Evolutionary conservation across 345 rosid genomes (phyloP).

Genomic region (Eucalyptus sp.): DNA sequence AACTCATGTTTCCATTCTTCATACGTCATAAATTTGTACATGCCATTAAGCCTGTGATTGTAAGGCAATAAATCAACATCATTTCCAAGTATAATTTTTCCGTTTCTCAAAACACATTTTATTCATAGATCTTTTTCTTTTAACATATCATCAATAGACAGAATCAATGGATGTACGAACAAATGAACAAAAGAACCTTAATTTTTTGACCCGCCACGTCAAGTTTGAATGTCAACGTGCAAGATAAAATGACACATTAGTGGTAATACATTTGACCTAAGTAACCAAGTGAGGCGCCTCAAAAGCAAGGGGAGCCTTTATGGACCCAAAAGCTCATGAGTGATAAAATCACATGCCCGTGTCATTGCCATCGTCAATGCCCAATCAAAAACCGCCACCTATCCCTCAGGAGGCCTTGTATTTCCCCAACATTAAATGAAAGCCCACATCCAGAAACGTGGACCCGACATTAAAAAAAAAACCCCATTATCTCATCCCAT

Average conservation of each 20-base stretch:
- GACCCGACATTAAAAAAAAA: not conserved
- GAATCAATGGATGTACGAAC: fast-evolving
- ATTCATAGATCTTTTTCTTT: not conserved
- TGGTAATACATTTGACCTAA: not conserved
- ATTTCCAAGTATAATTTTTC: not conserved
- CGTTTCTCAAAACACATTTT: not conserved
- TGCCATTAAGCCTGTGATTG: not conserved
- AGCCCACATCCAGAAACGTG: not conserved
- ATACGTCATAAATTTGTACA: not conserved
- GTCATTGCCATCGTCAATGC: not conserved
- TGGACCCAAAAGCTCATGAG: not conserved
- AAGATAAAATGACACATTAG: not conserved
- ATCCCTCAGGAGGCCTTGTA: not conserved
- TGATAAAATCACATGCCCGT: not conserved
- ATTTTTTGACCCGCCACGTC: not conserved
- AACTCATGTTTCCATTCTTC: not conserved
- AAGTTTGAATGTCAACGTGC: not conserved
- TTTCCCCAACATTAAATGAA: not conserved
- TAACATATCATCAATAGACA: not conserved
- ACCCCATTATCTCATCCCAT: not conserved
- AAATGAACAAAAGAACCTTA: not conserved
- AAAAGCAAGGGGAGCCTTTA: not conserved
- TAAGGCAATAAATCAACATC: not conserved
- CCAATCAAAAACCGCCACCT: not conserved
- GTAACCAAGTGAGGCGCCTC: not conserved